Percentiles rank a stretch among this genome's conserved stretches.
Evolutionary conservation across 1,284 basidiomycete species (phyloP).

Genomic region (Psilocybe mexicana): DNA sequence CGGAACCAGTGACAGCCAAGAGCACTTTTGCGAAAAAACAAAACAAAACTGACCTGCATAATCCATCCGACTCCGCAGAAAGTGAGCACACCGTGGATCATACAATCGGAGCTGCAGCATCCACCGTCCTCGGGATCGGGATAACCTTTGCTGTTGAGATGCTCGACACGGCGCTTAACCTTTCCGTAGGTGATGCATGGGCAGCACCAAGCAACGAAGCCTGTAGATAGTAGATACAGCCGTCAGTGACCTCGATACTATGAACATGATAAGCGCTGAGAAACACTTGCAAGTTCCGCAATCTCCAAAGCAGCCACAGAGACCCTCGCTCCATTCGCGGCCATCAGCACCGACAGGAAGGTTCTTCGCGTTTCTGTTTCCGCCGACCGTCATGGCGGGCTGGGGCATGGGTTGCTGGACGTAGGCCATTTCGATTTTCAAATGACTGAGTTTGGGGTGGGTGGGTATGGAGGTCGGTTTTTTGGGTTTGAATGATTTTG

Average conservation of each 20-base stretch:
- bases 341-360: constrained; percentile 39
- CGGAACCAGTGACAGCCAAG: too few relatives aligned
- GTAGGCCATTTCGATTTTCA: constrained; percentile 12
- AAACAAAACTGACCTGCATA: constrained; percentile 39
- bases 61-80: constrained; percentile 39
- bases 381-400: constrained; percentile 33
- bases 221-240: constrained; percentile 18
- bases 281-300: constrained; percentile 40
- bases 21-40: not conserved
- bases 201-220: constrained; percentile 32
- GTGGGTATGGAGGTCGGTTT: not conserved
- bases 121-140: constrained; percentile 33
- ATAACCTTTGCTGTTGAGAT: constrained; percentile 32
- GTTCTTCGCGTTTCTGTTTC: constrained; percentile 44
- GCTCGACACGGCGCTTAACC: constrained; percentile 38
- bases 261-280: not conserved
- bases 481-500: not conserved
- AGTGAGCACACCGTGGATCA: constrained; percentile 25
- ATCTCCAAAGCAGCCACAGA: constrained; percentile 39
- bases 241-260: constrained; percentile 12
- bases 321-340: constrained; percentile 48
- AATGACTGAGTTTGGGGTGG: not conserved
- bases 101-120: constrained; percentile 24
- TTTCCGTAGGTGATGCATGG: constrained; percentile 41
- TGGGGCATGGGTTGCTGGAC: constrained; percentile 21